These are phyloP conservation scores for Lathyrus sativus DNA, from an alignment of 306 rosid genomes.

Conservation along the genomic window DNA sequence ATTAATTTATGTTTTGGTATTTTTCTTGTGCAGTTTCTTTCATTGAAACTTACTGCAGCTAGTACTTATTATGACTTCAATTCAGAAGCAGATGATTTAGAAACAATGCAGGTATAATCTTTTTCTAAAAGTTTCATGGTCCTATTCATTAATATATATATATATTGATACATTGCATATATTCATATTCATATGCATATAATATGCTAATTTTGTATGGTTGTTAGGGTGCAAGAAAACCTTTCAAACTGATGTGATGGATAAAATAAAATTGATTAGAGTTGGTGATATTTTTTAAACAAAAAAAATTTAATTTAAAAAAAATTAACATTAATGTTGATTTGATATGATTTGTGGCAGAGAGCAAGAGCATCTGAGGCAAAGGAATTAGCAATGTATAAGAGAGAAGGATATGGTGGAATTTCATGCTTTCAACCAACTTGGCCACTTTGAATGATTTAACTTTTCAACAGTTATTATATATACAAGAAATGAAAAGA, in stretches of 20 bases:
- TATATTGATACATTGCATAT: background rate
- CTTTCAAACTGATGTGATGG: slow-evolving; percentile 27
- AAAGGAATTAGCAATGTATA: slow-evolving; percentile 61
- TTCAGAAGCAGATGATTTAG: slow-evolving; percentile 69
- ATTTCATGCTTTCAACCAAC: slow-evolving; percentile 64
- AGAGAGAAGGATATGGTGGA: slow-evolving; percentile 74
- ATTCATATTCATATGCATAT: background rate
- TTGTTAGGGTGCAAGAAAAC: slow-evolving; percentile 30
- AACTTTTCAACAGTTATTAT: slow-evolving; percentile 42
- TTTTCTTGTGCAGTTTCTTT: slow-evolving; percentile 76
- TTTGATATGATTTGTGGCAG: slow-evolving; percentile 42
- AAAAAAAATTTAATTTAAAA: too few relatives aligned
- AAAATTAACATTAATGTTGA: too few relatives aligned
- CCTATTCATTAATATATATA: background rate
- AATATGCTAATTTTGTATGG: slow-evolving; percentile 5
- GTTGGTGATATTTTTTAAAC: background rate
- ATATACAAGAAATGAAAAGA: slow-evolving; percentile 47
- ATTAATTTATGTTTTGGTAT: slow-evolving; percentile 11
- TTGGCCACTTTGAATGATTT: slow-evolving; percentile 72
- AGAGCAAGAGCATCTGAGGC: slow-evolving; percentile 81
- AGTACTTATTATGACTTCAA: slow-evolving; percentile 78
- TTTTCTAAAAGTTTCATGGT: slow-evolving; percentile 11
- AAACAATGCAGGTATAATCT: slow-evolving; percentile 68
- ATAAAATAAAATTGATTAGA: slow-evolving; percentile 21
- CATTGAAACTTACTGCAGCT: slow-evolving; percentile 90